Evolutionary conservation across 148 eudicot species (phyloP).

Genomic region (Arbutus unedo): DNA sequence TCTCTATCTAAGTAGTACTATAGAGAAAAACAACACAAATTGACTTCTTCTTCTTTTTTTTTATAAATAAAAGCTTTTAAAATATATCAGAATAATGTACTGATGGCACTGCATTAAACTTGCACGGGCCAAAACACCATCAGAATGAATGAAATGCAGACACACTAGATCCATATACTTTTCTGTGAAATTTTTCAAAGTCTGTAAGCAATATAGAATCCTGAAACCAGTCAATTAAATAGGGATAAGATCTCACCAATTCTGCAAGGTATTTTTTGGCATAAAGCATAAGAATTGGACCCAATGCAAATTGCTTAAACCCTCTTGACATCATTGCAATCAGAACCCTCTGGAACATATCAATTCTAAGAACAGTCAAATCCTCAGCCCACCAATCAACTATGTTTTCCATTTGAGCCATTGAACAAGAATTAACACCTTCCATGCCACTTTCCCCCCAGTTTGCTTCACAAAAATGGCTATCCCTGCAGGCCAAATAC

Average conservation of each 20-base stretch:
- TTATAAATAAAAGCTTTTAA: too few relatives aligned
- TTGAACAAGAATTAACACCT: conserved; percentile 29
- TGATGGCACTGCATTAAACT: not conserved
- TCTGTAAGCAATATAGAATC: too few relatives aligned
- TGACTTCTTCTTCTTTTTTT: too few relatives aligned
- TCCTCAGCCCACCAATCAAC: conserved; percentile 99
- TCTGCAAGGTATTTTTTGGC: conserved; percentile 85
- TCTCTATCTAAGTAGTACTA: too few relatives aligned
- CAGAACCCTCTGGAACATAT: conserved; percentile 73
- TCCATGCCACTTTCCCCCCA: conserved; percentile 32
- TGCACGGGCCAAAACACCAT: not conserved
- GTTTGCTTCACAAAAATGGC: conserved; percentile 29
- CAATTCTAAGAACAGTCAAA: conserved; percentile 62
- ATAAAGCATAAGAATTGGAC: conserved; percentile 85
- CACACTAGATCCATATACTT: not conserved
- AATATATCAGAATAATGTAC: not conserved
- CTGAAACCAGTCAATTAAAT: not conserved
- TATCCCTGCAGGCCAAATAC: conserved; percentile 61
- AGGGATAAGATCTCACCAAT: conserved; percentile 66
- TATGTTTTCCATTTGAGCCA: conserved; percentile 41
- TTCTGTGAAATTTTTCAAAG: not conserved
- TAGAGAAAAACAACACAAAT: too few relatives aligned
- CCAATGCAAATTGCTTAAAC: conserved; percentile 70
- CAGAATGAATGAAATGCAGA: not conserved
- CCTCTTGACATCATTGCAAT: conserved; percentile 86